A percentile compares a stretch with the other conserved stretches of the same genome.
These are phyloP conservation scores for Pistacia atlantica DNA, from an alignment of 345 rosid genomes.

Conservation along the genomic window DNA sequence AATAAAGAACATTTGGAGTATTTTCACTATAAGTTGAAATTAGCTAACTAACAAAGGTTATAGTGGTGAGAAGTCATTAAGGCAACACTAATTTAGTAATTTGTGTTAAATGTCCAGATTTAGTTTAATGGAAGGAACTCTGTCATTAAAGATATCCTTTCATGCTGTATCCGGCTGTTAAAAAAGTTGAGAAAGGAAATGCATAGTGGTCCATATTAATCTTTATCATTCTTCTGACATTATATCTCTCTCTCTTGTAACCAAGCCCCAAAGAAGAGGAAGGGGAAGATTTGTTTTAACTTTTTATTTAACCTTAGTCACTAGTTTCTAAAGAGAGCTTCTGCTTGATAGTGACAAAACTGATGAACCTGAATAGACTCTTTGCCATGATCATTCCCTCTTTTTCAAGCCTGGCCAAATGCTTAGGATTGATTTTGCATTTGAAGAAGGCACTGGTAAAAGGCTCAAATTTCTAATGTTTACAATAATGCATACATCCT, in stretches of 20 bases:
- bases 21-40: neutral
- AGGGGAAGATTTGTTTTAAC: neutral
- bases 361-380: neutral
- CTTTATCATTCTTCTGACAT: neutral
- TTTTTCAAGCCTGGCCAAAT: neutral
- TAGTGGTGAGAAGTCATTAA: neutral
- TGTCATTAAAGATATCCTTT: neutral
- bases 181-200: neutral
- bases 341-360: neutral
- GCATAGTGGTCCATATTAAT: neutral
- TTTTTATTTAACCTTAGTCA: neutral
- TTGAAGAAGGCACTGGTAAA: constrained; percentile 3
- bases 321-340: neutral
- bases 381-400: neutral
- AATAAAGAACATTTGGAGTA: neutral
- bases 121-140: neutral
- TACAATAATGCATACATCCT: neutral
- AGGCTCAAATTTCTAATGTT: neutral
- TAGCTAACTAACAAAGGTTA: neutral
- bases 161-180: neutral
- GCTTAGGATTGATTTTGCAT: neutral
- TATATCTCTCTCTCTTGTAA: neutral
- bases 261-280: neutral
- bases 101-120: neutral
- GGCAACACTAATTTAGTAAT: neutral